phyloP scores from a whole-genome alignment of 257 asterid genomes.

The Jacaranda copaia region DNA sequence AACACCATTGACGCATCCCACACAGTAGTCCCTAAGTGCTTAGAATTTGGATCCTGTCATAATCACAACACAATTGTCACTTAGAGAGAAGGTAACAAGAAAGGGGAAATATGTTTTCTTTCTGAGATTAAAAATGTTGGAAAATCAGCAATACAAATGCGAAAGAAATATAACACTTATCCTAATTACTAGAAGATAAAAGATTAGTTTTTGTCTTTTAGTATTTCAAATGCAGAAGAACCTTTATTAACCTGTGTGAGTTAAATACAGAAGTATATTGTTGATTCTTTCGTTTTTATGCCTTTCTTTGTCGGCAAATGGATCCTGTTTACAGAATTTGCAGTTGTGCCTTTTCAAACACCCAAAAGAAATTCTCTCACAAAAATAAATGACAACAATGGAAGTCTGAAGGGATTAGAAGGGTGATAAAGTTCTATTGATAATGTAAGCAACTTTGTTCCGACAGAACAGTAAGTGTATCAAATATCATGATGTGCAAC shows the following conservation, averaged over 20 bases:
- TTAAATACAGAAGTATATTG: not conserved
- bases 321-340: slow-evolving; percentile 2
- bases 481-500: slow-evolving; percentile 2
- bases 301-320: slow-evolving; percentile 7
- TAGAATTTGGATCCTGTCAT: slow-evolving; percentile 94
- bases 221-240: slow-evolving; percentile 14
- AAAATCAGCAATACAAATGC: slow-evolving; percentile 1
- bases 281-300: not conserved
- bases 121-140: not conserved
- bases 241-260: not conserved
- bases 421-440: slow-evolving; percentile 1
- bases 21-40: slow-evolving; percentile 96
- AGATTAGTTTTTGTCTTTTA: not conserved
- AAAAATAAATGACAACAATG: not conserved
- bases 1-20: slow-evolving; percentile 99
- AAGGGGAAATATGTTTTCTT: not conserved
- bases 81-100: slow-evolving; percentile 32
- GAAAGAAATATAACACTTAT: not conserved
- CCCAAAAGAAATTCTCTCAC: not conserved
- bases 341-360: not conserved
- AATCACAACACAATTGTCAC: slow-evolving; percentile 30
- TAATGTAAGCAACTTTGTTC: not conserved
- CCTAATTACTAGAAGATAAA: not conserved
- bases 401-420: slow-evolving; percentile 21
- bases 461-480: slow-evolving; percentile 2